Evolutionary conservation across 169 alveolate genomes (phyloP), one percentile per base, ranked within the genome.

Genomic region (Theileria sp.): DNA sequence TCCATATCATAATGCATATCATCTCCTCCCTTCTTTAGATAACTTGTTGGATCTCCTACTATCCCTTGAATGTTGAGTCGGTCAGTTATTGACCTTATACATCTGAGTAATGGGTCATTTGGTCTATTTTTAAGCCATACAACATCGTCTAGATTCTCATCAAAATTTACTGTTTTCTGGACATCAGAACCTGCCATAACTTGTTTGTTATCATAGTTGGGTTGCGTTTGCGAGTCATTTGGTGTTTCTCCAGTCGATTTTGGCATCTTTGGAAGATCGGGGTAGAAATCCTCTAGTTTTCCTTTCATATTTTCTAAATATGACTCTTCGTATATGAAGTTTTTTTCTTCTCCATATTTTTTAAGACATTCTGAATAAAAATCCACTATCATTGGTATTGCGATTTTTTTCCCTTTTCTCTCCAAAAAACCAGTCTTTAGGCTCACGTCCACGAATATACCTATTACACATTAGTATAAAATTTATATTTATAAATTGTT

Each of bases 1-100:
- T 91, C 88, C 26, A 91, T 91, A 65, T 91, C 94, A 66, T 91
- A 91, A 79, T 85, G 92, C 94, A 87, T 91, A 58, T 91, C 94
- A 58, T 90, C 94, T 38, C 94, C 94, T 21, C 94, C 94, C 17
- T 68, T 67, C 79, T 83, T 87, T 65, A 91, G 79, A 69, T 91
- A 91, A 3, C 90, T 72, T 23, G 91, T 72, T 34, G 94, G 94
- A 56, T 91, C 93, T 1, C 93, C 94, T 17, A 91, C 94, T 56
- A 91, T 61, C 61, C 90, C 92, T 80, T 91, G 94, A 15, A 91
- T 81, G 64, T 87, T 87, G 8, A 91, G 86, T 19, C 94, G 62
- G 71, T 91, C 94, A 8, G 94, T 85, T 17, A 91, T 81, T 12
- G 94, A 91, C 67, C 88, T 86, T 34, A 91, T 91, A 34, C 94